These are phyloP conservation scores for Yamadazyma endophytica DNA, from an alignment of 805 yeast species.

Conservation along the genomic window DNA sequence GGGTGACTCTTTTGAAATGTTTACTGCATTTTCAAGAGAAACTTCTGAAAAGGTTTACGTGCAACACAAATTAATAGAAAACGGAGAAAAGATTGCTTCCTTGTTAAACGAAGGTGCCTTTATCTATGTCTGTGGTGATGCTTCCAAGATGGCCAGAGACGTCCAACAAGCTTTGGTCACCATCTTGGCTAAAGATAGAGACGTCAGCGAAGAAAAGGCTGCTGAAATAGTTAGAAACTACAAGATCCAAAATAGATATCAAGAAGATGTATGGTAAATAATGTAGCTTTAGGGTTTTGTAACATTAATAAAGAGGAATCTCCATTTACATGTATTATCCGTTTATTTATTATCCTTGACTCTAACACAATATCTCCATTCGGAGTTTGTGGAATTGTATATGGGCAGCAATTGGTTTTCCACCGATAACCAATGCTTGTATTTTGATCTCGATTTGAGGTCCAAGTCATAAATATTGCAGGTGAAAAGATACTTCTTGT, in stretches of 20 bases:
- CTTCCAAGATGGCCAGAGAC: constrained; percentile 91
- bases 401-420: constrained; percentile 34
- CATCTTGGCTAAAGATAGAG: constrained; percentile 61
- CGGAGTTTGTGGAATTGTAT: constrained; percentile 25
- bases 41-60: constrained; percentile 64
- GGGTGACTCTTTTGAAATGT: constrained; percentile 62
- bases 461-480: constrained; percentile 48
- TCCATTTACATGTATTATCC: background rate
- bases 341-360: background rate
- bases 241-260: constrained; percentile 83
- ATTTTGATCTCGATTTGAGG: constrained; percentile 41
- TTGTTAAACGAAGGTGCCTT: constrained; percentile 69
- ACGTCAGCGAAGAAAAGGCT: constrained; percentile 64
- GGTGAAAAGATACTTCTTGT: constrained; percentile 25
- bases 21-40: constrained; percentile 87
- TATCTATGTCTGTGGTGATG: constrained; percentile 96
- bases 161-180: constrained; percentile 68
- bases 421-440: constrained; percentile 41
- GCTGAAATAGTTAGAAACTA: constrained; percentile 71
- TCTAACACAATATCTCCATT: constrained; percentile 27
- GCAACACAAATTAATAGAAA: constrained; percentile 67
- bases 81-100: constrained; percentile 50
- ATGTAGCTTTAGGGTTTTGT: background rate
- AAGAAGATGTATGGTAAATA: constrained; percentile 94
- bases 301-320: background rate